Evolutionary conservation across 148 eudicot species (phyloP).

Genomic region (Hydrangea macrophylla): DNA sequence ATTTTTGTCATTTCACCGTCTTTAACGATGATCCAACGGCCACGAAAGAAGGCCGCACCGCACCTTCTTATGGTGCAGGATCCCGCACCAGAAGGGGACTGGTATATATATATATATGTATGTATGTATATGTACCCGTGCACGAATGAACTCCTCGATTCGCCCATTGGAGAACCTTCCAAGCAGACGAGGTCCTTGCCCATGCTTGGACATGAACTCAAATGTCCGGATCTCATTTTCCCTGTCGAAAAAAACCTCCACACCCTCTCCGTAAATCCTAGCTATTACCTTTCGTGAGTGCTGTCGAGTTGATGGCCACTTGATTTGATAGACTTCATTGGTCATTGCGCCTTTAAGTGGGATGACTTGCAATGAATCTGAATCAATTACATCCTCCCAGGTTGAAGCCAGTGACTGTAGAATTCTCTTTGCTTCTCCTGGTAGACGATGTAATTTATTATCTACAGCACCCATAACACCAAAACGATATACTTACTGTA

Average conservation of each 20-base stretch:
- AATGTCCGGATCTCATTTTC: slow-evolving; percentile 75
- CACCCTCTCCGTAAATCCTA: slow-evolving; percentile 84
- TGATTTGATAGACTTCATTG: slow-evolving; percentile 81
- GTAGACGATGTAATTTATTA: slow-evolving; percentile 36
- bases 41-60: too few species aligned
- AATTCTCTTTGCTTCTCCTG: slow-evolving; percentile 56
- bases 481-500: too few species aligned
- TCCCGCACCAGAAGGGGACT: too few species aligned
- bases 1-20: too few species aligned
- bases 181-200: slow-evolving; percentile 72
- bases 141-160: slow-evolving; percentile 84
- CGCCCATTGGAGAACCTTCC: slow-evolving; percentile 76
- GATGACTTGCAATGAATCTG: slow-evolving; percentile 58
- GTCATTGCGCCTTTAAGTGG: slow-evolving; percentile 90
- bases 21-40: too few species aligned
- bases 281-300: slow-evolving; percentile 67
- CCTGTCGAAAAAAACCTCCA: slow-evolving; percentile 70
- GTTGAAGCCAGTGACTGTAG: slow-evolving; percentile 56
- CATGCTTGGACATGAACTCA: slow-evolving; percentile 78
- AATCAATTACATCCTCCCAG: slow-evolving; percentile 57
- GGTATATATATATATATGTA: background rate
- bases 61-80: too few species aligned
- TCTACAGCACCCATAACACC: background rate
- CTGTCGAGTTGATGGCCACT: slow-evolving; percentile 61
- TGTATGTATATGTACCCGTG: slow-evolving; percentile 43